Evolutionary conservation across 2,329 filamentous ascomycete species (phyloP).

Genomic region (Grosmannia penicillata): DNA sequence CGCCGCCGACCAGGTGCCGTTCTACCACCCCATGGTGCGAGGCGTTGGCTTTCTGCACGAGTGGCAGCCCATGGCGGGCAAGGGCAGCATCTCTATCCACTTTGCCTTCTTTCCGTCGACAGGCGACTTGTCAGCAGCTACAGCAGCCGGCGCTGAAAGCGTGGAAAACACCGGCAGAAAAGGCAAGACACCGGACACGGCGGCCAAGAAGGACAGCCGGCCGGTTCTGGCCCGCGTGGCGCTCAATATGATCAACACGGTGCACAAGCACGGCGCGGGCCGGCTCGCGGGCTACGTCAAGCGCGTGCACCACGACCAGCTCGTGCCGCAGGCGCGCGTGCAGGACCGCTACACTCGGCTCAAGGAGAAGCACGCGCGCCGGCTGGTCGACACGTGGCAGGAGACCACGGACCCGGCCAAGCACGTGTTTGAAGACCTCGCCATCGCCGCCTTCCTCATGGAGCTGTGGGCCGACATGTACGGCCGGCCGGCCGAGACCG

Average conservation of each 20-base stretch:
- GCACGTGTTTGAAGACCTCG: constrained; percentile 88
- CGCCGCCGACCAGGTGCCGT: constrained; percentile 52
- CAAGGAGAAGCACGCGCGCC: constrained; percentile 63
- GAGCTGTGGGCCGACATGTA: constrained; percentile 89
- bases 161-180: not conserved
- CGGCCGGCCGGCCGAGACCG: constrained; percentile 5
- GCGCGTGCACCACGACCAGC: constrained; percentile 65
- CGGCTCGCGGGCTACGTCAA: constrained; percentile 56
- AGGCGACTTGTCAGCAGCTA: too few species aligned
- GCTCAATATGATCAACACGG: constrained; percentile 49
- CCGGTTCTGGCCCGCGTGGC: constrained; percentile 45
- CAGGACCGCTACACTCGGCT: constrained; percentile 72
- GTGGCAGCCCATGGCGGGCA: constrained; percentile 26
- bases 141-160: not conserved
- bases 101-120: constrained; percentile 34
- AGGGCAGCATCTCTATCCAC: constrained; percentile 42
- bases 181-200: not conserved
- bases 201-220: constrained; percentile 19
- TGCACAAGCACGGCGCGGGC: constrained; percentile 62
- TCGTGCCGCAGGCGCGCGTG: constrained; percentile 61
- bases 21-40: constrained; percentile 70
- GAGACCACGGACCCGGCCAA: constrained; percentile 80
- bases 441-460: constrained; percentile 82
- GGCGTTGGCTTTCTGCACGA: constrained; percentile 65
- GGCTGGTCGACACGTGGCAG: constrained; percentile 61